phyloP scores from a whole-genome alignment of 1,284 basidiomycete genomes.

The Tremellales sp. region DNA sequence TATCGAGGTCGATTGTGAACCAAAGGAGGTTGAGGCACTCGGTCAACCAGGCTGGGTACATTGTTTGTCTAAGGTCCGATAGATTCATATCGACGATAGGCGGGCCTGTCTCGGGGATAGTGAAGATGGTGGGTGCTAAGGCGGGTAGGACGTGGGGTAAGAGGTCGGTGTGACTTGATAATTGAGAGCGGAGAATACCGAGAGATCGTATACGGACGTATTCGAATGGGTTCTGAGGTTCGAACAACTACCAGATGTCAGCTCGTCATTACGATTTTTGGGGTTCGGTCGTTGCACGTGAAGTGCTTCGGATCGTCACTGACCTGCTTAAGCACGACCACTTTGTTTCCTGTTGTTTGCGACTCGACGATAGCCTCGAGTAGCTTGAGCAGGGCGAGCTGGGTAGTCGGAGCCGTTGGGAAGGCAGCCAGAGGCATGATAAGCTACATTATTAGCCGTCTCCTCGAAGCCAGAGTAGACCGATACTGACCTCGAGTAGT shows the following conservation, averaged over 20 bases:
- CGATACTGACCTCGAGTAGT: constrained; percentile 29
- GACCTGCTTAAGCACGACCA: constrained; percentile 29
- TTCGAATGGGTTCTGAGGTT: constrained; percentile 38
- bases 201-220: constrained; percentile 30
- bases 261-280: background rate
- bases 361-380: constrained; percentile 21
- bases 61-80: constrained; percentile 15
- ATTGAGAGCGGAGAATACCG: constrained; percentile 15
- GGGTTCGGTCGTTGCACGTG: background rate
- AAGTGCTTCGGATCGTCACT: background rate
- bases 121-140: constrained; percentile 4
- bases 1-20: constrained; percentile 12
- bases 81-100: constrained; percentile 9
- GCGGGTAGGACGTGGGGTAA: constrained; percentile 18
- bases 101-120: background rate
- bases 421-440: constrained; percentile 34
- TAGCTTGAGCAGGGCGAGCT: constrained; percentile 33
- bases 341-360: constrained; percentile 12
- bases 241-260: constrained; percentile 23
- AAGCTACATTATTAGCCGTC: constrained; percentile 12
- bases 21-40: constrained; percentile 22
- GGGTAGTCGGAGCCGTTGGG: constrained; percentile 17
- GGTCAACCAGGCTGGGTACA: constrained; percentile 29
- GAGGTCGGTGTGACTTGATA: constrained; percentile 7
- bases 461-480: background rate